phyloP scores from a whole-genome alignment of 257 asterid species.

The Solanum sejunctum region DNA sequence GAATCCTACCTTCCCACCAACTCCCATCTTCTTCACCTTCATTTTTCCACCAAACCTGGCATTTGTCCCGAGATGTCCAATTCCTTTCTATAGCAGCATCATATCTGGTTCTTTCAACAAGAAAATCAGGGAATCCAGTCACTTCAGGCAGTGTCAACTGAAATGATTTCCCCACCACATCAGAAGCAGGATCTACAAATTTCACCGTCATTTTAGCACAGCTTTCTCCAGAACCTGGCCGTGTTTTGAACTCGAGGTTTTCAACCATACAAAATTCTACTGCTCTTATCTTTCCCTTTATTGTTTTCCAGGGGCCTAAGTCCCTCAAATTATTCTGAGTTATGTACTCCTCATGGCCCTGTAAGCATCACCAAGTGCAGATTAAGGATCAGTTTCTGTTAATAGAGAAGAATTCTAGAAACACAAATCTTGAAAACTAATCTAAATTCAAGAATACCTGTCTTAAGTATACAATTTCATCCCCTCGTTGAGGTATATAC shows the following conservation, averaged over 20 bases:
- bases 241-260: constrained; percentile 56
- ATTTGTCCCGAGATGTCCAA: constrained; percentile 76
- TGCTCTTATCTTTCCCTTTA: constrained; percentile 50
- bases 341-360: constrained; percentile 90
- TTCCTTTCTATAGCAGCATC: constrained; percentile 70
- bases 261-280: constrained; percentile 81
- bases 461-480: constrained; percentile 72
- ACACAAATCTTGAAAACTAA: neutral
- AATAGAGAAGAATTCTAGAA: neutral
- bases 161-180: constrained; percentile 50
- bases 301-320: constrained; percentile 63
- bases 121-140: constrained; percentile 84
- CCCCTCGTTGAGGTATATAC: constrained; percentile 82
- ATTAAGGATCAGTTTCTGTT: neutral
- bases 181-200: constrained; percentile 62
- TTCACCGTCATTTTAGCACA: constrained; percentile 77
- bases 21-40: constrained; percentile 73
- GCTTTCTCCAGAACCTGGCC: constrained; percentile 94
- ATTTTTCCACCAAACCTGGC: constrained; percentile 93
- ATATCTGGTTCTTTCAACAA: constrained; percentile 77
- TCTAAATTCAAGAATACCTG: constrained; percentile 41
- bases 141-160: constrained; percentile 76
- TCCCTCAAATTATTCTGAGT: constrained; percentile 28
- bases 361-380: constrained; percentile 8
- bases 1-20: constrained; percentile 94